Conservation (phyloP, 108 stramenopile species). For the Fragilaria radians region DNA sequence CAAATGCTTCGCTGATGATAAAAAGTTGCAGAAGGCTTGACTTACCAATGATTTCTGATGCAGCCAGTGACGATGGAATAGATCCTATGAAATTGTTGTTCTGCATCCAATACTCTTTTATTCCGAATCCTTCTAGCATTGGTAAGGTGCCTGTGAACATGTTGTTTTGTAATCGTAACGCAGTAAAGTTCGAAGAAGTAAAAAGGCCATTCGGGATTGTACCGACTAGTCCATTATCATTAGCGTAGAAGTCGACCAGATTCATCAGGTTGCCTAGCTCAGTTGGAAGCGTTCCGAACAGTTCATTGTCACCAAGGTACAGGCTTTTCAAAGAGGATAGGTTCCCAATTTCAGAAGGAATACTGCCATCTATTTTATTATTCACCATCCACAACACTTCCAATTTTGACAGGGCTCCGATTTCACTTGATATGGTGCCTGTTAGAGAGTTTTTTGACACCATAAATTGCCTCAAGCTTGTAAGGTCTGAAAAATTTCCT, state of each 20-base stretch:
- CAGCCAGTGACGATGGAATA: constrained; percentile 22
- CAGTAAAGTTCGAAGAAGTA: constrained; percentile 5
- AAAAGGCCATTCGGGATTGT: constrained; percentile 53
- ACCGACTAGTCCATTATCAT: constrained; percentile 61
- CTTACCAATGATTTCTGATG: constrained; percentile 10
- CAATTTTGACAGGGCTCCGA: not conserved
- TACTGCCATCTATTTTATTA: constrained; percentile 14
- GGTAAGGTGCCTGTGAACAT: constrained; percentile 32
- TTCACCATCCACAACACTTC: constrained; percentile 3
- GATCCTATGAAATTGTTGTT: constrained; percentile 30
- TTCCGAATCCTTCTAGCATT: not conserved
- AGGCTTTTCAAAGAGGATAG: constrained; percentile 2
- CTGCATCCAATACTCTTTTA: constrained; percentile 19
- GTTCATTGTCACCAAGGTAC: constrained; percentile 11
- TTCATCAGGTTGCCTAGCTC: constrained; percentile 41
- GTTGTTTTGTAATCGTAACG: constrained; percentile 13
- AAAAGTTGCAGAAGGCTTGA: not conserved
- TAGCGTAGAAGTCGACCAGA: constrained; percentile 46
- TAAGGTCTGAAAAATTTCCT: not conserved
- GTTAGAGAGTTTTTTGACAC: constrained; percentile 3
- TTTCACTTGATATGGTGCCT: constrained; percentile 8
- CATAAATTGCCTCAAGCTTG: constrained; percentile 1
- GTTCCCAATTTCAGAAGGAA: constrained; percentile 3
- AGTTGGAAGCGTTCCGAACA: constrained; percentile 45
- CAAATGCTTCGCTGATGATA: too few relatives aligned